A percentile compares a stretch with the other conserved stretches of the same genome.
Evolutionary conservation across 2,329 filamentous ascomycete genomes (phyloP).

Genomic region (Clarireedia sp.): DNA sequence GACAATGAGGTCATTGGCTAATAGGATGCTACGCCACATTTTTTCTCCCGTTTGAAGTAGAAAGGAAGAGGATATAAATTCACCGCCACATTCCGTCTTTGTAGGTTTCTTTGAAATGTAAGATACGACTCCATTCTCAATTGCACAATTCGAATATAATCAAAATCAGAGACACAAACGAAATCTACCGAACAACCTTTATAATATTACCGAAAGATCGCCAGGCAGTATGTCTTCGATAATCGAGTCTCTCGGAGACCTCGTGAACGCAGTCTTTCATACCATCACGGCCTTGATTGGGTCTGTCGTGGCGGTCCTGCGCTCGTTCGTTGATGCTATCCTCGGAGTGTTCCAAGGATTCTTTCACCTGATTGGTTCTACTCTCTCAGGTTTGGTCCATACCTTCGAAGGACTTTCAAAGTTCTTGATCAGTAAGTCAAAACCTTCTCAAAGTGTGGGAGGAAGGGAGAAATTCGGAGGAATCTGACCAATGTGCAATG

Average conservation of each 20-base stretch:
- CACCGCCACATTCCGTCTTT: neutral
- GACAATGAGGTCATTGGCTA: neutral
- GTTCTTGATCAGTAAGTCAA: constrained; percentile 26
- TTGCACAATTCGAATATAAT: neutral
- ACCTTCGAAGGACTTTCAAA: constrained; percentile 26
- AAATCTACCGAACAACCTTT: neutral
- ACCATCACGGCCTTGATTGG: constrained; percentile 19
- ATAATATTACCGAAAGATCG: neutral
- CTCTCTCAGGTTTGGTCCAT: constrained; percentile 22
- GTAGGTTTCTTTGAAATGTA: neutral
- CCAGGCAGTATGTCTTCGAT: constrained; percentile 24
- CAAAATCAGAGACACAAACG: neutral
- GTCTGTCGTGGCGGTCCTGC: constrained; percentile 25
- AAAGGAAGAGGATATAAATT: neutral
- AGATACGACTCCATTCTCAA: neutral
- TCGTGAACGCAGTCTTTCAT: constrained; percentile 24
- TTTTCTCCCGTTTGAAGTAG: neutral
- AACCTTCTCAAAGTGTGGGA: neutral
- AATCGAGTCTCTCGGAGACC: constrained; percentile 16
- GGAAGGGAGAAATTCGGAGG: neutral
- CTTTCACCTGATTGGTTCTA: constrained; percentile 19
- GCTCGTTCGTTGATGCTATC: constrained; percentile 21
- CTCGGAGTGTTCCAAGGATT: constrained; percentile 19
- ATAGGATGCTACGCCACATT: neutral
- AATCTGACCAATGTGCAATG: neutral